Evolutionary conservation across 1,284 basidiomycete genomes (phyloP), one percentile per base, ranked within the genome.

Genomic region (Psilocybe mexicana): DNA sequence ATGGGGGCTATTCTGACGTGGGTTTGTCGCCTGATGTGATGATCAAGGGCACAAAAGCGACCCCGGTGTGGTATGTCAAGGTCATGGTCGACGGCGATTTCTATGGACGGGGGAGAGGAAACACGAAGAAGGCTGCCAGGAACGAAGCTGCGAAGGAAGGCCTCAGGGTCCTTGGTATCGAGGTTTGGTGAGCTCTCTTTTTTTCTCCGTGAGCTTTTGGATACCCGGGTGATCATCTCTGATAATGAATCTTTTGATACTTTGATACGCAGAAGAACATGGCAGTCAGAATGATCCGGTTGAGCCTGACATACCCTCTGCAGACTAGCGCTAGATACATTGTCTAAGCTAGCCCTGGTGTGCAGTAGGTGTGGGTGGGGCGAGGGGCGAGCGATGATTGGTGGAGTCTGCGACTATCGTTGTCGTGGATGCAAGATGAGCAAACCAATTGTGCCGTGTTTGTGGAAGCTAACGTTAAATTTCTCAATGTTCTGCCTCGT

Each of bases 41-140:
- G 43, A 60, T 68, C 23, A 66, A 65, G 43, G 72, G 71, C n/a
- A 82, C 78, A 36, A 81, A 77, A 67, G 80, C 82, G 18, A 91
- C 88, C 23, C 88, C 90, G 5, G 80, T 89, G 60, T 92, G 89
- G 90, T 76, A 72, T 56, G 88, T 83, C 48, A 80, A 74, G 57
- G 85, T 85, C 47, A 72, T 84, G 53, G 80, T 91, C 52, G 79
- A 86, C 52, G 82, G 81, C 1, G 74, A 82, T 58, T 73, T 78
- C 50, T 77, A 80, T 70, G 88, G 88, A 2, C 68, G 67, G 12
- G 90, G 89, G 0, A 77, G 73, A 54, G 89, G 88, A 6, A 82
- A 78, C 62, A 90, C 88, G 47, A 92, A 92, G 80, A 90, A 87
- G 69, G 80, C 81, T 2, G 90, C 89, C 1, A 80, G 85, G 67